These are phyloP conservation scores for Talaromyces sp. DNA, from an alignment of 2,329 filamentous ascomycete genomes.

Conservation along the genomic window DNA sequence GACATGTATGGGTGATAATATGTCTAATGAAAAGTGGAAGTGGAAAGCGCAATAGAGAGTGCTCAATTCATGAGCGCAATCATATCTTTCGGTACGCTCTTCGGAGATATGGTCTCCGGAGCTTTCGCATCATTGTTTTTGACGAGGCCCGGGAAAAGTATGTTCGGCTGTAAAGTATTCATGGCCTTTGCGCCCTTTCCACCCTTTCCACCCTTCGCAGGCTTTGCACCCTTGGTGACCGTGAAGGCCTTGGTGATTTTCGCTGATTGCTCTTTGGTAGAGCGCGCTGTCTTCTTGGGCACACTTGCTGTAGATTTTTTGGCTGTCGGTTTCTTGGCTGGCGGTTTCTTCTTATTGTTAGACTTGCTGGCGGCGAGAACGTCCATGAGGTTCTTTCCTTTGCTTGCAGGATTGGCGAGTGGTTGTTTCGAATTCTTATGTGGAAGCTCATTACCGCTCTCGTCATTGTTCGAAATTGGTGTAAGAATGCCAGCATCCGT, in stretches of 20 bases:
- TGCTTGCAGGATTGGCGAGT: slow-evolving; percentile 33
- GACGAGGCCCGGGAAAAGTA: slow-evolving; percentile 31
- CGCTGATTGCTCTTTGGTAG: slow-evolving; percentile 28
- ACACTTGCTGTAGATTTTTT: slow-evolving; percentile 21
- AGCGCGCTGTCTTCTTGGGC: slow-evolving; percentile 24
- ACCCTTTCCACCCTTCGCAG: slow-evolving; percentile 23
- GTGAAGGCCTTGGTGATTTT: slow-evolving; percentile 36
- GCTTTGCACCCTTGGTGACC: slow-evolving; percentile 34
- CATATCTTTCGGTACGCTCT: slow-evolving; percentile 18
- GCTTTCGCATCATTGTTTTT: slow-evolving; percentile 19
- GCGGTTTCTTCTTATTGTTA: slow-evolving; percentile 19
- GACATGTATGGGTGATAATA: not conserved
- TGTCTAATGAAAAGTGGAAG: not conserved
- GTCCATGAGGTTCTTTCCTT: slow-evolving; percentile 30
- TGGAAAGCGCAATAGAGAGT: not conserved
- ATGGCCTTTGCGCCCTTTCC: slow-evolving; percentile 33
- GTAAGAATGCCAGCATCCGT: slow-evolving; percentile 40
- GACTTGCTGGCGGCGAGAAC: slow-evolving; percentile 24
- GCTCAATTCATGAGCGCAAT: not conserved
- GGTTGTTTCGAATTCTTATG: slow-evolving; percentile 24
- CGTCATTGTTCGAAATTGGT: slow-evolving; percentile 44
- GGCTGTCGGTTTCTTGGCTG: slow-evolving; percentile 18
- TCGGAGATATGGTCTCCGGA: slow-evolving; percentile 24
- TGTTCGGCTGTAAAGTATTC: slow-evolving; percentile 35
- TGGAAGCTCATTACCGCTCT: slow-evolving; percentile 28